These are phyloP conservation scores for Talaromyces sp. DNA, from an alignment of 2,329 filamentous ascomycete genomes.

Conservation along the genomic window DNA sequence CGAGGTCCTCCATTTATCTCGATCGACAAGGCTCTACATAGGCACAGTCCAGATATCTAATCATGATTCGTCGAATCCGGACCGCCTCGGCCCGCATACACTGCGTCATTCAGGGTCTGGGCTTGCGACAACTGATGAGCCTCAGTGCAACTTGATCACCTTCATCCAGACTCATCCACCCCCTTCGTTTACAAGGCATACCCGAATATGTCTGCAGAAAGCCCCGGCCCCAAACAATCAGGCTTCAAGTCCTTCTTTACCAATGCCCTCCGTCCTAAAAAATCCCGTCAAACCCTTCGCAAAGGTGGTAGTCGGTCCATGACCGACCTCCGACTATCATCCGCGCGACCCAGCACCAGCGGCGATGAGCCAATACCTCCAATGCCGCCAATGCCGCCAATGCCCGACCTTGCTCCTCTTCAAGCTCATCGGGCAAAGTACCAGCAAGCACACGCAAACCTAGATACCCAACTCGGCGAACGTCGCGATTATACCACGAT, in stretches of 20 bases:
- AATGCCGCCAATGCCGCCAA: conserved; percentile 26
- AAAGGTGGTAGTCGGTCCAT: conserved; percentile 33
- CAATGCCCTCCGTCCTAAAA: conserved; percentile 37
- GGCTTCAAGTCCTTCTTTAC: conserved; percentile 34
- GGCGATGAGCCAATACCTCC: conserved; percentile 26
- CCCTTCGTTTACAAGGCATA: neutral
- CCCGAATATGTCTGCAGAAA: conserved; percentile 33
- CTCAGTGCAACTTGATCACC: neutral
- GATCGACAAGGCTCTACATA: neutral
- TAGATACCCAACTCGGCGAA: conserved; percentile 42
- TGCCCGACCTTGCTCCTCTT: conserved; percentile 37
- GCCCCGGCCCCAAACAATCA: conserved; percentile 30
- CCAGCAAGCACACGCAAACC: conserved; percentile 25
- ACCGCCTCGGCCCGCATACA: conserved; percentile 1
- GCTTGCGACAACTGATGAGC: neutral
- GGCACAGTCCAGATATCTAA: too few relatives aligned
- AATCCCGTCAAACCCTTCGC: conserved; percentile 40
- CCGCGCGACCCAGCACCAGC: conserved; percentile 26
- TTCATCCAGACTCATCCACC: neutral
- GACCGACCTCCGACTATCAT: conserved; percentile 28
- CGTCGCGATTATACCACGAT: conserved; percentile 40
- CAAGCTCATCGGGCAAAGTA: conserved; percentile 40
- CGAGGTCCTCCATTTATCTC: too few relatives aligned
- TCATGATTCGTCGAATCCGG: neutral
- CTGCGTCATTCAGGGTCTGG: conserved; percentile 3